phyloP scores from a whole-genome alignment of 164 flowering plant species.

The Magnolia kwangsiensis region DNA sequence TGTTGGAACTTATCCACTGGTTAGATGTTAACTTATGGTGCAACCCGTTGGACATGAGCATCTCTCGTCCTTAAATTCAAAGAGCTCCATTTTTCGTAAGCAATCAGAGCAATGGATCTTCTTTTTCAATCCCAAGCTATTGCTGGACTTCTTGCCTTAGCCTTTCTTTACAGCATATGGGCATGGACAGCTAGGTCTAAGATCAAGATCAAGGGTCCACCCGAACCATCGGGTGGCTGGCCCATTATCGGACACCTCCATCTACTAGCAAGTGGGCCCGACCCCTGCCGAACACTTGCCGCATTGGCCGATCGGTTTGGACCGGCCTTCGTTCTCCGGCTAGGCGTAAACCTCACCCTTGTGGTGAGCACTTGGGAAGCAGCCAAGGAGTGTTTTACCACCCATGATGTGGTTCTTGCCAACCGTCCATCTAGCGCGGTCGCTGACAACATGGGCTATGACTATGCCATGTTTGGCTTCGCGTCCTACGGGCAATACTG shows the following conservation, averaged over 20 bases:
- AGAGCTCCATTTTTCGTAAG: too few species aligned
- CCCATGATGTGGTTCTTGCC: constrained; percentile 9
- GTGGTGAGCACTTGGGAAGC: constrained; percentile 17
- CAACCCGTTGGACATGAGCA: too few species aligned
- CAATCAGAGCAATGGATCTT: background rate
- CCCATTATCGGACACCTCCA: constrained; percentile 23
- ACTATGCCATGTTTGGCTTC: constrained; percentile 7
- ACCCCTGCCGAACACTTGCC: background rate
- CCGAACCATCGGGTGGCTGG: constrained; percentile 10
- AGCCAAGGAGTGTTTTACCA: constrained; percentile 22
- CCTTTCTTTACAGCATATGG: background rate
- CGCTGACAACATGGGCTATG: constrained; percentile 2
- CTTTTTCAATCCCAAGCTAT: background rate
- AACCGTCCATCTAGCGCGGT: background rate
- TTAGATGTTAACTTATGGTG: too few species aligned
- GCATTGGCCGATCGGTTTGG: constrained; percentile 16
- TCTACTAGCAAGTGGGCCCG: background rate
- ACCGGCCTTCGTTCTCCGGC: constrained; percentile 12
- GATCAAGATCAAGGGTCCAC: background rate
- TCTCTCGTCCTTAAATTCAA: too few species aligned
- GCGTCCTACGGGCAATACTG: constrained; percentile 6
- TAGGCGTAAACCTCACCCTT: constrained; percentile 3
- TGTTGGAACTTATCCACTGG: too few species aligned
- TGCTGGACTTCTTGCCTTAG: background rate
- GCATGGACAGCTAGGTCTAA: background rate